phyloP scores from a whole-genome alignment of 2,329 filamentous ascomycete genomes.

The Calonectria naviculata region DNA sequence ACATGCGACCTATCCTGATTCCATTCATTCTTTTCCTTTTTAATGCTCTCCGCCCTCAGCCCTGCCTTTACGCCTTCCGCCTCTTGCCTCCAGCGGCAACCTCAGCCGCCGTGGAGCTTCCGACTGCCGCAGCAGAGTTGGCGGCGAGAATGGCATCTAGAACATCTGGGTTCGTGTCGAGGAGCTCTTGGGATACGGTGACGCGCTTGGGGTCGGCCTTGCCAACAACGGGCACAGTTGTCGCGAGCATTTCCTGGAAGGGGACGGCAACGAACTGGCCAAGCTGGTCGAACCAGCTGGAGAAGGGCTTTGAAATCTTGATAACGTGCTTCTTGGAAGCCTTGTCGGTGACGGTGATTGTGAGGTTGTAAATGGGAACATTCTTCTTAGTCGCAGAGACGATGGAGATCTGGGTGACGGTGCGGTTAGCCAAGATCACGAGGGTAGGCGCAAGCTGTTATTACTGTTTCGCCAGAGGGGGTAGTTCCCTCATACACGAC shows the following conservation, averaged over 20 bases:
- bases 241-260: slow-evolving; percentile 82
- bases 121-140: slow-evolving; percentile 41
- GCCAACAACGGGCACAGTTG: slow-evolving; percentile 73
- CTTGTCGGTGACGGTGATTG: slow-evolving; percentile 64
- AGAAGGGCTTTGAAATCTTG: slow-evolving; percentile 73
- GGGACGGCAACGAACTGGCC: slow-evolving; percentile 80
- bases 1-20: slow-evolving; percentile 13
- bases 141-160: slow-evolving; percentile 60
- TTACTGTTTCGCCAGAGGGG: slow-evolving; percentile 74
- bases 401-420: slow-evolving; percentile 73
- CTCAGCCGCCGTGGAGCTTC: slow-evolving; percentile 46
- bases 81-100: slow-evolving; percentile 55
- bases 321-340: slow-evolving; percentile 54
- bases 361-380: slow-evolving; percentile 82
- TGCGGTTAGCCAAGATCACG: slow-evolving; percentile 24
- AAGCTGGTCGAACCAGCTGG: slow-evolving; percentile 78
- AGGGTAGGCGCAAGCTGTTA: slow-evolving; percentile 42
- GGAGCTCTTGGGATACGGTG: slow-evolving; percentile 48
- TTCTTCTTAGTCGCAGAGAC: slow-evolving; percentile 81
- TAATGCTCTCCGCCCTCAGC: not conserved
- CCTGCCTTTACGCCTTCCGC: slow-evolving; percentile 53
- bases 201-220: slow-evolving; percentile 71
- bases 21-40: not conserved
- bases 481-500: slow-evolving; percentile 81
- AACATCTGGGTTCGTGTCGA: slow-evolving; percentile 57